Conservation (phyloP, 495 filamentous ascomycete species). For the Aspergillus haitiensis region DNA sequence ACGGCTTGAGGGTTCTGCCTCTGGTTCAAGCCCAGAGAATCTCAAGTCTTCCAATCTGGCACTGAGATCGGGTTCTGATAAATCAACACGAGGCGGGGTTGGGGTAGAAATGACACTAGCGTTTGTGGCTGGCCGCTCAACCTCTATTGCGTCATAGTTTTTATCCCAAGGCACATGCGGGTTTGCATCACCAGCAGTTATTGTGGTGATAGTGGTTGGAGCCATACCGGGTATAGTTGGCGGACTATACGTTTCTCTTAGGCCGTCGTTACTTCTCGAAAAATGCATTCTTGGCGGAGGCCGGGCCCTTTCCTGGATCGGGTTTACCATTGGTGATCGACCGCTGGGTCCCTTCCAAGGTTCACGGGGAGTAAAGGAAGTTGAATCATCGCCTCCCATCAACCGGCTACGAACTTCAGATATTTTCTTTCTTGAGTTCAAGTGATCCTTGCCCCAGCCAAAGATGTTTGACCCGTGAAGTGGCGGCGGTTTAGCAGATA, state of each 20-base stretch:
- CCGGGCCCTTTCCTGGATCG: conserved; percentile 31
- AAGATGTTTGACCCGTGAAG: conserved; percentile 30
- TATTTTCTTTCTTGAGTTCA: conserved; percentile 32
- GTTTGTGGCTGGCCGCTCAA: conserved; percentile 14
- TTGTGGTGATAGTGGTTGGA: conserved; percentile 37
- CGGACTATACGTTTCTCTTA: conserved; percentile 16
- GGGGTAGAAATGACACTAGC: conserved; percentile 16
- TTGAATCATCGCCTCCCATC: conserved; percentile 27
- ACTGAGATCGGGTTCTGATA: conserved; percentile 26
- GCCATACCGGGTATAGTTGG: conserved; percentile 23
- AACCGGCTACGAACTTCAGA: conserved; percentile 33
- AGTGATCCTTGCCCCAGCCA: conserved; percentile 37
- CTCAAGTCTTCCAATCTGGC: conserved; percentile 29
- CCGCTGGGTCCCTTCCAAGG: conserved; percentile 55
- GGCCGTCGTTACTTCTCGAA: conserved; percentile 21
- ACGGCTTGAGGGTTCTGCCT: conserved; percentile 58
- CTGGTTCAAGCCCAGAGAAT: conserved; percentile 25
- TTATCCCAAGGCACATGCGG: conserved; percentile 14
- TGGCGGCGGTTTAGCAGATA: conserved; percentile 21
- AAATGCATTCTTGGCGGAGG: conserved; percentile 29
- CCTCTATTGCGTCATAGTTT: conserved; percentile 13
- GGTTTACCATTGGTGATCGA: conserved; percentile 43
- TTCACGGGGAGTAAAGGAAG: conserved; percentile 33
- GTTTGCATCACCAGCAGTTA: conserved; percentile 35
- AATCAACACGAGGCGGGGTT: conserved; percentile 30